phyloP scores from a whole-genome alignment of 148 eudicot genomes.

The Fallopia convolvulus region DNA sequence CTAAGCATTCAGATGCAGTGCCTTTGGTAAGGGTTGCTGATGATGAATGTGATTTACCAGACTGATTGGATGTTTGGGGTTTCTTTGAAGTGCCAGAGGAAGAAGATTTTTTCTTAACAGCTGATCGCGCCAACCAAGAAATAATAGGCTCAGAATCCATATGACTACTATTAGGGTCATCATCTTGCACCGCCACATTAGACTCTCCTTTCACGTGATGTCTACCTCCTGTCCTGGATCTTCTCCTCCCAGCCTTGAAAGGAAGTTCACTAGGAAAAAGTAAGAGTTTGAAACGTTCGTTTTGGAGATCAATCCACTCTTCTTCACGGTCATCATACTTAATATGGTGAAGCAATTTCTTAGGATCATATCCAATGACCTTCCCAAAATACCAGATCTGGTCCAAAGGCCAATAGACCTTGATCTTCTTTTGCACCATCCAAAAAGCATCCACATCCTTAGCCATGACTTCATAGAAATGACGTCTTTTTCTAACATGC shows the following conservation, averaged over 20 bases:
- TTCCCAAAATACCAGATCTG: constrained; percentile 85
- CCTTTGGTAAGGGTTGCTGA: constrained; percentile 26
- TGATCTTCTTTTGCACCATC: constrained; percentile 71
- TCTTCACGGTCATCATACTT: constrained; percentile 90
- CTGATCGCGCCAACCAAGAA: constrained; percentile 71
- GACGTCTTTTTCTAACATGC: constrained; percentile 46
- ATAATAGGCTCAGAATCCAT: constrained; percentile 82
- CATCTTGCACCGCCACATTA: constrained; percentile 21
- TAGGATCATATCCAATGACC: constrained; percentile 60
- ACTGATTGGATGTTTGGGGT: constrained; percentile 25
- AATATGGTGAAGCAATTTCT: constrained; percentile 65
- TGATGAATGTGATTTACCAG: constrained; percentile 22
- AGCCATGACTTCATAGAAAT: constrained; percentile 61
- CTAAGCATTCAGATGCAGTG: constrained; percentile 19
- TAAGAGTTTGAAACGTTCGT: constrained; percentile 32
- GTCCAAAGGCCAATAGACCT: constrained; percentile 92
- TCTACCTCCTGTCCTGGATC: constrained; percentile 16
- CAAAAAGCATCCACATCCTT: constrained; percentile 55
- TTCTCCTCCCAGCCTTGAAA: constrained; percentile 26
- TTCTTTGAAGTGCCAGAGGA: constrained; percentile 36
- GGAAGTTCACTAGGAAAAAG: constrained; percentile 80
- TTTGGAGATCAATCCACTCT: constrained; percentile 43
- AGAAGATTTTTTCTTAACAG: constrained; percentile 43
- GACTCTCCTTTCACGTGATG: constrained; percentile 16
- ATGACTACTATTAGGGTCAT: constrained; percentile 21